Evolutionary conservation across 2,329 filamentous ascomycete genomes (phyloP), one percentile per base, ranked within the genome.

Genomic region (Periconia digitata): DNA sequence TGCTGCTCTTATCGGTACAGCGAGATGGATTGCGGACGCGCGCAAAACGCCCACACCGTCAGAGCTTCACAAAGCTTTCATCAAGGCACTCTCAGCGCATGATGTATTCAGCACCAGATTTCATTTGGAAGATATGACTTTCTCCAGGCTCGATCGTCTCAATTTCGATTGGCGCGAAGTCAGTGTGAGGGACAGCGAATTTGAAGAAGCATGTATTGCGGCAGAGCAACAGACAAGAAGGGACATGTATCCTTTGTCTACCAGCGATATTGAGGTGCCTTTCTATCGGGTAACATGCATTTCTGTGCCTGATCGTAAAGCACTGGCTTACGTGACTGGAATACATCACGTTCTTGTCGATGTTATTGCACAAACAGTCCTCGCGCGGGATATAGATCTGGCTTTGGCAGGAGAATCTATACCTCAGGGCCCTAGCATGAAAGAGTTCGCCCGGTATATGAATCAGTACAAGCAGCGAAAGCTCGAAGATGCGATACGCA

Each of bases 251-350:
- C 17, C 39, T 22, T 18, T 34, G 6, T 35, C 37, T 10, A 41
- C 17, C 16, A 23, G 29, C 7, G 22, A 46, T 12, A 20, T 36
- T 17, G 49, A 52, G 38, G 22, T 49, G 2, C 49, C 49, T 15
- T 46, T 43, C 23, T 49, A 10, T 23, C 49, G 46, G 7, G 38
- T 52, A 23, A 52, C 49, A 10, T 52, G 49, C 18, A 16, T 52
- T 24, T 46, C 29, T 23, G 49, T 44, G 17, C 46, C 46, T 6
- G 20, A 38, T 16, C 37, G 46, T 34, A 49, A 49, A 20, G 46
- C 41, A 40, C 3, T 52, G 18, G 46, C 42, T 18, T 27, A 46
- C 7, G 40, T 52, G n/a, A 43, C 32, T 22, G 42, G 46, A 2
- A 42, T 40, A 3, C 49, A 52, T 24, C 49, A 52, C 21, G 22